Evolutionary conservation across 1,139 yeast genomes (phyloP), one percentile per base, ranked within the genome.

Genomic region (Wickerhamomyces sp.): DNA sequence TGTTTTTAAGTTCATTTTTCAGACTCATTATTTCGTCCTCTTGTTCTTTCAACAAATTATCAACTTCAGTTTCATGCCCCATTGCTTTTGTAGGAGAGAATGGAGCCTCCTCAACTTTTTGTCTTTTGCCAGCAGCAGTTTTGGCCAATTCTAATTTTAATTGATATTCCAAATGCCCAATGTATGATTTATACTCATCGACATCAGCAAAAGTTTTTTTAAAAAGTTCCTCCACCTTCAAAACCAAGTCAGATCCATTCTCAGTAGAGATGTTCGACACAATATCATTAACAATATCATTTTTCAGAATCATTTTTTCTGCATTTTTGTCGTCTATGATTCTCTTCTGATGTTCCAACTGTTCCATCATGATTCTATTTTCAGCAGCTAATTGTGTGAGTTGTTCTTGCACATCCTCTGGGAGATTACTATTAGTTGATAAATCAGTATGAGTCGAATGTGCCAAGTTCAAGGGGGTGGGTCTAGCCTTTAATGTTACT

Each of bases 11-110:
- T 33, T 72, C 66, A 40, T 75, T 82, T 49, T 72, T 72, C 47
- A 88, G 63, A 37, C 78, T 86, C 32, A 64, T 55, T 10, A 87
- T 75, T 54, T 85, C 94, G 35, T 78, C 88, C 42, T 74, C 80
- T 46, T 82, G 81, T 27, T 79, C 88, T 39, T 67, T 68, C 39
- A 80, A 46, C 18, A 62, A 41, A 21, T 52, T 46, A 15, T 53
- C 51, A 26, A 55, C 42, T 16, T 50, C 50, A 6, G 27, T 29
- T 9, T 32, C 41, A 27, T 36, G 33, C 8, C 32, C 16, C 9
- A 34, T 39, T 11, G 32, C 21, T 22, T 26, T 38, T 16, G 28
- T 34, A 15, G 39, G 44, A 23, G 45, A 36, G 31, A 37, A 36
- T 36, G 30, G 26, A 12, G 13, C 20, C n/a, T 16, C 23, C 19